Conservation (phyloP, 208 protist species). For the Acanthamoeba sp. region DNA sequence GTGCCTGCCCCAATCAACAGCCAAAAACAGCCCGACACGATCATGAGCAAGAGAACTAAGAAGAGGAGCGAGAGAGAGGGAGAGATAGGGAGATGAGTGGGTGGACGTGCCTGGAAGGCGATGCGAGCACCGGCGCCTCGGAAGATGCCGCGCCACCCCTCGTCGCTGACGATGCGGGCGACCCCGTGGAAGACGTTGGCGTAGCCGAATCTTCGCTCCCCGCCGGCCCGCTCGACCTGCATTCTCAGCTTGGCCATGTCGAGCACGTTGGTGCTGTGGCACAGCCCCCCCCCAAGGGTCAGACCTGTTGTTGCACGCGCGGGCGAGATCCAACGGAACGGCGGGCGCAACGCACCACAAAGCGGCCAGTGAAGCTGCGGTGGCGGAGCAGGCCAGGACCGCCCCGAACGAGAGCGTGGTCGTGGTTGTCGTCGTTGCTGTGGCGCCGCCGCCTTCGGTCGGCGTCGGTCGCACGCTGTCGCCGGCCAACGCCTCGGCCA, state of each 20-base stretch:
- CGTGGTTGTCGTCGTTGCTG: neutral
- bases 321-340: neutral
- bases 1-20: neutral
- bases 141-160: conserved; percentile 12
- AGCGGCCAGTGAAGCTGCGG: conserved; percentile 21
- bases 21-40: neutral
- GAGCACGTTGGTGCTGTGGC: conserved; percentile 91
- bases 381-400: neutral
- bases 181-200: conserved; percentile 29
- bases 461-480: too few species aligned
- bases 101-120: conserved; percentile 47
- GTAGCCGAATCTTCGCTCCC: conserved; percentile 37
- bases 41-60: too few species aligned
- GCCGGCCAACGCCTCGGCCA: conserved; percentile 73
- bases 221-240: conserved; percentile 91
- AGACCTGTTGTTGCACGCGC: neutral
- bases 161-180: neutral
- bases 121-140: conserved; percentile 42
- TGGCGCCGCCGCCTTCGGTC: too few species aligned
- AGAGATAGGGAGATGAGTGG: neutral
- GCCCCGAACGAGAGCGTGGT: neutral
- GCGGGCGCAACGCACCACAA: neutral
- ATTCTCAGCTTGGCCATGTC: conserved; percentile 94
- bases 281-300: conserved; percentile 89
- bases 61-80: too few species aligned